A percentile compares a stretch with the other conserved stretches of the same genome.
phyloP scores from a whole-genome alignment of 1,284 basidiomycete species.

The Rhizopogon hawkerae region DNA sequence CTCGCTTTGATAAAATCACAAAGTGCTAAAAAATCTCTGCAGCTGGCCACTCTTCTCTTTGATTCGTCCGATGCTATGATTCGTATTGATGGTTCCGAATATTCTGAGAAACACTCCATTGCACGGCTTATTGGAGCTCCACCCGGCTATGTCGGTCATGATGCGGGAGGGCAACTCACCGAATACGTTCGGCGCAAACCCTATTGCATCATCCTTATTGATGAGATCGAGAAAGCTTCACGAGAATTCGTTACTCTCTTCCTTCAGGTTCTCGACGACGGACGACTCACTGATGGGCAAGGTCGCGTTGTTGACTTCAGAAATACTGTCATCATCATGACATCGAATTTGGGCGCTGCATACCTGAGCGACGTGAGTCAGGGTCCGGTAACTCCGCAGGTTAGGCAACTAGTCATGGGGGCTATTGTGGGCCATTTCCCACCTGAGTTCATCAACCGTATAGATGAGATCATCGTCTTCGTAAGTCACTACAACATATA shows the following conservation, averaged over 20 bases:
- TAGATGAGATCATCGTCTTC: slow-evolving; percentile 88
- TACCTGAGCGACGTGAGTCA: slow-evolving; percentile 74
- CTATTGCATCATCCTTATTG: slow-evolving; percentile 73
- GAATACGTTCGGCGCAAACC: slow-evolving; percentile 88
- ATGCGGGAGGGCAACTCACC: slow-evolving; percentile 84
- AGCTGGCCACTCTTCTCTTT: slow-evolving; percentile 83
- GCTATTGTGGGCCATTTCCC: slow-evolving; percentile 81
- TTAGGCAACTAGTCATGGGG: slow-evolving; percentile 64
- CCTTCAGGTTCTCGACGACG: slow-evolving; percentile 92
- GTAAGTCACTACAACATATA: slow-evolving; percentile 38
- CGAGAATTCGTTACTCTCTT: slow-evolving; percentile 88
- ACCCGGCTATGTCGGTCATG: slow-evolving; percentile 88
- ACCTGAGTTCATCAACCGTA: slow-evolving; percentile 89
- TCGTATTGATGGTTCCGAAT: slow-evolving; percentile 86
- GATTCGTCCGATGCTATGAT: slow-evolving; percentile 89
- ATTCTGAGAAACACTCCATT: slow-evolving; percentile 91
- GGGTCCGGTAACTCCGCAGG: slow-evolving; percentile 59
- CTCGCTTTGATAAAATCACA: not conserved
- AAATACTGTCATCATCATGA: slow-evolving; percentile 92
- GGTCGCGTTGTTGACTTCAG: slow-evolving; percentile 72
- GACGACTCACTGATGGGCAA: slow-evolving; percentile 86
- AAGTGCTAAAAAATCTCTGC: slow-evolving; percentile 12
- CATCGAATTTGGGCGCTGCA: slow-evolving; percentile 80
- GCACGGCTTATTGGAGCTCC: slow-evolving; percentile 86
- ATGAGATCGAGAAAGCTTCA: slow-evolving; percentile 87